These are phyloP conservation scores for Didymella sp. DNA, from an alignment of 2,329 filamentous ascomycete genomes.

Conservation along the genomic window DNA sequence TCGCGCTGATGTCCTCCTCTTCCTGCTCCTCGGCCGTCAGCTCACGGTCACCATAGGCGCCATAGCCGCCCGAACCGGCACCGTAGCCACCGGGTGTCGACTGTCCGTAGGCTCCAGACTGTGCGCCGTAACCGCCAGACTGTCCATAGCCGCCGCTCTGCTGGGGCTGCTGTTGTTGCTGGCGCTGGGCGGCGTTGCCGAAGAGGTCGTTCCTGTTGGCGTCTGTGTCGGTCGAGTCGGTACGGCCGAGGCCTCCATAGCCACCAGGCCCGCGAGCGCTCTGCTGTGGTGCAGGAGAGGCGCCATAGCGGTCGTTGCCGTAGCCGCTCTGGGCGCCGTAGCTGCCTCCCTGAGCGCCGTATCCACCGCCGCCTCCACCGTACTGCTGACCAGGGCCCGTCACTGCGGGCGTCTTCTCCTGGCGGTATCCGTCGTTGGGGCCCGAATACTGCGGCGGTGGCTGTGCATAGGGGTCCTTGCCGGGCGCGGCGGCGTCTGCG, in stretches of 20 bases:
- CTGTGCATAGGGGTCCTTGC: slow-evolving; percentile 61
- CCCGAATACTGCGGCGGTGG: slow-evolving; percentile 51
- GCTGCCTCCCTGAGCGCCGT: slow-evolving; percentile 38
- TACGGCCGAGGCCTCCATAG: slow-evolving; percentile 48
- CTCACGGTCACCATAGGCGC: slow-evolving; percentile 71
- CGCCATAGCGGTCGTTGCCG: slow-evolving; percentile 60
- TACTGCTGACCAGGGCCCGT: slow-evolving; percentile 52
- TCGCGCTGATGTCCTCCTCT: slow-evolving; percentile 73
- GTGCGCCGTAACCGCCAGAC: slow-evolving; percentile 29
- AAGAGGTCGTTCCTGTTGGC: slow-evolving; percentile 70
- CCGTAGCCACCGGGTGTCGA: slow-evolving; percentile 30
- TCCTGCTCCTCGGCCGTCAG: slow-evolving; percentile 81
- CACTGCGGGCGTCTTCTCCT: slow-evolving; percentile 55
- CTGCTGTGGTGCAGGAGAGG: slow-evolving; percentile 26
- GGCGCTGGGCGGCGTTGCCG: slow-evolving; percentile 61
- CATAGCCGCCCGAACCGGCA: slow-evolving; percentile 49
- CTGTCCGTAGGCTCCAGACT: slow-evolving; percentile 31
- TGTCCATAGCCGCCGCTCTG: slow-evolving; percentile 41
- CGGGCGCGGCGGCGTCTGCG: slow-evolving; percentile 50
- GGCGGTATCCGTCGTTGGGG: slow-evolving; percentile 44
- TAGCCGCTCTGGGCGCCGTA: slow-evolving; percentile 49
- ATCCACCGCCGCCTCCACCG: slow-evolving; percentile 45
- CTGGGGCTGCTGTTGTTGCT: slow-evolving; percentile 52
- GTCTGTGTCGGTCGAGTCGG: slow-evolving; percentile 58
- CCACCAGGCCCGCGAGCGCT: slow-evolving; percentile 45